Percentiles rank a stretch among this genome's conserved stretches.
These are phyloP conservation scores for Colletotrichum shisoi DNA, from an alignment of 2,329 filamentous ascomycete genomes.

Conservation along the genomic window DNA sequence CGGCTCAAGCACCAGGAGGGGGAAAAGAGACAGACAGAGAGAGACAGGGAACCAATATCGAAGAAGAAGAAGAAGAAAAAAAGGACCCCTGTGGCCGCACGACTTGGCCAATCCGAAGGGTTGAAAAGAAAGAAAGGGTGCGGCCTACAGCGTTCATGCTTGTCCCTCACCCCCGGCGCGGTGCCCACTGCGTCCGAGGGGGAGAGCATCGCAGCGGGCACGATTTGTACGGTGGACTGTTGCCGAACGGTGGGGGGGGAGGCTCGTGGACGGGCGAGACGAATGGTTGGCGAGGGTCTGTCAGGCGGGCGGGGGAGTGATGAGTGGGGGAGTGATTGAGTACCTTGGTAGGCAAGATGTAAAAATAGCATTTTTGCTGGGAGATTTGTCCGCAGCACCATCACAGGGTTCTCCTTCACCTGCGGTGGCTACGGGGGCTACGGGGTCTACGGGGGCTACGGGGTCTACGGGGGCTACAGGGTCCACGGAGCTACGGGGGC, in stretches of 20 bases:
- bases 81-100: not conserved
- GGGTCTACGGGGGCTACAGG: too few relatives aligned
- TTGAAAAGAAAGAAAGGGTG: not conserved
- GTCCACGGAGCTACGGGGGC: not conserved
- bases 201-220: not conserved
- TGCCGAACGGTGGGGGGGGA: too few relatives aligned
- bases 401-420: not conserved
- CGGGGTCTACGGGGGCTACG: not conserved
- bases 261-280: not conserved
- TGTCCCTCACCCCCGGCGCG: not conserved
- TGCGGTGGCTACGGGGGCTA: too few relatives aligned
- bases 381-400: slow-evolving; percentile 11
- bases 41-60: too few relatives aligned
- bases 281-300: not conserved
- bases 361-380: slow-evolving; percentile 27
- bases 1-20: not conserved
- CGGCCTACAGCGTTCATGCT: not conserved
- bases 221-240: not conserved
- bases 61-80: too few relatives aligned
- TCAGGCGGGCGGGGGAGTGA: not conserved
- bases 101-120: not conserved
- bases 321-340: not conserved
- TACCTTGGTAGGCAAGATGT: slow-evolving; percentile 7
- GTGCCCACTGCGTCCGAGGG: not conserved
- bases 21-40: not conserved